phyloP scores from a whole-genome alignment of 192 early-diverging fungal species.

The Backusella luteola region DNA sequence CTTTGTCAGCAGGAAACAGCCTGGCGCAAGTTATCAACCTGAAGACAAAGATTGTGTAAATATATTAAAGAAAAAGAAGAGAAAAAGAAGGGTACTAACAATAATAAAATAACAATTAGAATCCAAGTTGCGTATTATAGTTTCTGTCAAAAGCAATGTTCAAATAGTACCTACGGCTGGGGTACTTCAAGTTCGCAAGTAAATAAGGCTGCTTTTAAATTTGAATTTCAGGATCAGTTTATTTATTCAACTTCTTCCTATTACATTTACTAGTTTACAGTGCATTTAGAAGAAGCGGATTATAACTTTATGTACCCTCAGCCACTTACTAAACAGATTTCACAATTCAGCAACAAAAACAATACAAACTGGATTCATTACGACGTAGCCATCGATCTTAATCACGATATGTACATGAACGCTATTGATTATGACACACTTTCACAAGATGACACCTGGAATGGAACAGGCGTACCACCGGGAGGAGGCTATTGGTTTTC shows the following conservation, averaged over 20 bases:
- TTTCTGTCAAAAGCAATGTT: slow-evolving; percentile 11
- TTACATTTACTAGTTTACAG: slow-evolving; percentile 22
- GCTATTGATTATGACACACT: slow-evolving; percentile 7
- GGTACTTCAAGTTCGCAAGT: slow-evolving; percentile 11
- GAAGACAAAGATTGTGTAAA: slow-evolving; percentile 8
- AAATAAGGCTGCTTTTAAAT: slow-evolving; percentile 9
- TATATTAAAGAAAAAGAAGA: not conserved
- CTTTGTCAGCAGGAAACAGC: not conserved
- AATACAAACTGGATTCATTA: slow-evolving; percentile 17
- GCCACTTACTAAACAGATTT: slow-evolving; percentile 34
- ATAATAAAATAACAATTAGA: not conserved
- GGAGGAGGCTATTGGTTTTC: slow-evolving; percentile 29
- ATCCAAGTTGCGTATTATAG: slow-evolving; percentile 7
- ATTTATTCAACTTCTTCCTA: not conserved
- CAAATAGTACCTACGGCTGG: slow-evolving; percentile 13
- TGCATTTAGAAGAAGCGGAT: slow-evolving; percentile 27
- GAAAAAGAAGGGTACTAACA: not conserved
- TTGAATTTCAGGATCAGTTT: not conserved
- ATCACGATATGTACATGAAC: slow-evolving; percentile 34
- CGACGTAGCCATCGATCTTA: slow-evolving; percentile 32
- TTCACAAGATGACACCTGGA: slow-evolving; percentile 18
- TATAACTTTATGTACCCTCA: slow-evolving; percentile 36
- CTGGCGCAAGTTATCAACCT: slow-evolving; percentile 9
- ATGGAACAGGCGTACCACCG: slow-evolving; percentile 25
- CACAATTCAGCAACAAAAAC: slow-evolving; percentile 10